Percentiles rank a stretch among this genome's conserved stretches.
These are phyloP conservation scores for Brassica nigra DNA, from an alignment of 345 rosid species.

Conservation along the genomic window DNA sequence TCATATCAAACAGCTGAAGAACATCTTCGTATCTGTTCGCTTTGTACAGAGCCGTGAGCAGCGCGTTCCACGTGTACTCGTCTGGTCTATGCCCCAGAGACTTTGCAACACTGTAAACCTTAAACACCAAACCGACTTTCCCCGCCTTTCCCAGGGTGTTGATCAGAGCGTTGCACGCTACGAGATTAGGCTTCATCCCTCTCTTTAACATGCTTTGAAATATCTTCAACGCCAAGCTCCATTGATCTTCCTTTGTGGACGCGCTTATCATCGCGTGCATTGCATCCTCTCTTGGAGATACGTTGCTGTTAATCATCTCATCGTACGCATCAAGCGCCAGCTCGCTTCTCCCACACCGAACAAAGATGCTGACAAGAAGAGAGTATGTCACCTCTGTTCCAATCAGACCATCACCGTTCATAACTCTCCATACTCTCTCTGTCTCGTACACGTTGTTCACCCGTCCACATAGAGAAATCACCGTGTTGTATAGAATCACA, in stretches of 20 bases:
- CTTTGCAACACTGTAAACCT: slow-evolving; percentile 49
- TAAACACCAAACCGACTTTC: slow-evolving; percentile 57
- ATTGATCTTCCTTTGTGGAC: slow-evolving; percentile 60
- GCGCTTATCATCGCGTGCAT: slow-evolving; percentile 64
- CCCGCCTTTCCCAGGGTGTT: slow-evolving; percentile 75
- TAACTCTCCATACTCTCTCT: slow-evolving; percentile 63
- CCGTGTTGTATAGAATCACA: slow-evolving; percentile 71
- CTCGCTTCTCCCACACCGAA: slow-evolving; percentile 59
- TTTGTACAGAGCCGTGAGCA: slow-evolving; percentile 62
- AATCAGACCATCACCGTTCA: slow-evolving; percentile 56
- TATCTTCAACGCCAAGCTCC: slow-evolving; percentile 58
- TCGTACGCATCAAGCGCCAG: slow-evolving; percentile 70
- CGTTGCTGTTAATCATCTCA: slow-evolving; percentile 59
- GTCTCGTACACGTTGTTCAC: slow-evolving; percentile 53
- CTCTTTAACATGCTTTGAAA: slow-evolving; percentile 56
- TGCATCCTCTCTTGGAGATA: slow-evolving; percentile 55
- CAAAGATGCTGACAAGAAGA: slow-evolving; percentile 66
- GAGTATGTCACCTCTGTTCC: slow-evolving; percentile 72
- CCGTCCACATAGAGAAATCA: slow-evolving; percentile 67
- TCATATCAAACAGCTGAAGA: slow-evolving; percentile 63
- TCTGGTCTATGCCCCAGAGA: slow-evolving; percentile 65
- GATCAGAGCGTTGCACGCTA: slow-evolving; percentile 70
- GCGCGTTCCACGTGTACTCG: slow-evolving; percentile 77
- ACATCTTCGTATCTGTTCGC: slow-evolving; percentile 59
- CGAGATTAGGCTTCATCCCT: slow-evolving; percentile 57